These are phyloP conservation scores for Yamadazyma tumulicola DNA, from an alignment of 805 yeast species.

Conservation along the genomic window DNA sequence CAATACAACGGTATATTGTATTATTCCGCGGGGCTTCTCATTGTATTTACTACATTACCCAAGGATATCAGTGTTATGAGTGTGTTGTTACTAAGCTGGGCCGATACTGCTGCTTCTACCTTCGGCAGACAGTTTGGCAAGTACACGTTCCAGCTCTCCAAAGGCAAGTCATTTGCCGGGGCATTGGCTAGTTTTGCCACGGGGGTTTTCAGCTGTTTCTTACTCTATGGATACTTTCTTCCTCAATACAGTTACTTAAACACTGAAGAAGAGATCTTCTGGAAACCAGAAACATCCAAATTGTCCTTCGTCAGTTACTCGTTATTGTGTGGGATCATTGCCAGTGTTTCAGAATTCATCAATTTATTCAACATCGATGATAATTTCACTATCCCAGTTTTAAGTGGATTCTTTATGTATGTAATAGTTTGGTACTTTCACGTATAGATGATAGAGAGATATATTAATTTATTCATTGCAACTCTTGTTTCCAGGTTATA, in stretches of 20 bases:
- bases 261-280: conserved; percentile 54
- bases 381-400: conserved; percentile 88
- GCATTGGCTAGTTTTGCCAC: conserved; percentile 77
- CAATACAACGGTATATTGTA: conserved; percentile 81
- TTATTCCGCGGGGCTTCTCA: conserved; percentile 74
- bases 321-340: conserved; percentile 69
- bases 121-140: conserved; percentile 85
- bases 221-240: conserved; percentile 69
- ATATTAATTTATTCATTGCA: conserved; percentile 1
- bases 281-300: conserved; percentile 60
- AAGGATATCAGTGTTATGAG: conserved; percentile 80
- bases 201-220: conserved; percentile 64
- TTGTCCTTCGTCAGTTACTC: conserved; percentile 54
- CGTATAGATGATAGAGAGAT: not conserved
- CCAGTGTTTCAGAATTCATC: conserved; percentile 83
- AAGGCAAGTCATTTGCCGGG: conserved; percentile 85
- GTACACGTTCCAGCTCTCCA: conserved; percentile 71
- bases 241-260: conserved; percentile 57
- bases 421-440: conserved; percentile 30
- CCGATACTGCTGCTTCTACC: conserved; percentile 96
- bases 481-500: conserved; percentile 5
- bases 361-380: conserved; percentile 80
- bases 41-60: conserved; percentile 67
- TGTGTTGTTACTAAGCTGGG: conserved; percentile 85
- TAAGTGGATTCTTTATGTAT: conserved; percentile 67